Base-by-base conservation (phyloP, 371 early-diverging fungal species). In the Sporodiniella umbellata region DNA sequence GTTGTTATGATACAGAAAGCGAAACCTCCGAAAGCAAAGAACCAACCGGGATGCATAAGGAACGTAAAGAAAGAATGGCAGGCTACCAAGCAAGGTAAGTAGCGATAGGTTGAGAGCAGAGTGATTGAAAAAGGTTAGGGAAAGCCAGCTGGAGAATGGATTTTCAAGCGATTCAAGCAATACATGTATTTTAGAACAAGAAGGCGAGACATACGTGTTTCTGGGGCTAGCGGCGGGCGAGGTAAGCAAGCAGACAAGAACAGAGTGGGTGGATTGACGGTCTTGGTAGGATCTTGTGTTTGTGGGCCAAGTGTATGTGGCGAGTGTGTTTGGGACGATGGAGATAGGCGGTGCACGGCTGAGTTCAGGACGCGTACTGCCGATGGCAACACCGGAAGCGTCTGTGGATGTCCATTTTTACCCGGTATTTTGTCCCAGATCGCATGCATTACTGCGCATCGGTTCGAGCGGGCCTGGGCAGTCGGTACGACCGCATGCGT, bases 391-490 rank as follows among this genome's bases (percentile, higher is more conserved):
- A 26, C 19, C n/a, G 8, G 19, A 2, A 11, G 33, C 14, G 55
- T 54, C 30, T 6, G n/a, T 54, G 14, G 6, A 42, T 55, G 50
- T 72, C 44, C 7, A 63, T 42, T 57, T 78, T 55, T 63, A 74
- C 38, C 73, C 81, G 6, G 68, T 79, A 10, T 81, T 74, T 53
- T 84, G 86, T 14, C 81, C 85, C 0, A 72, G 64, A 26, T 73
- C 86, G 4, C 80, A 83, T 39, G 77, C 85, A 23, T 70, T 85
- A 10, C 59, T 80, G 21, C 68, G 68, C 11, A 62, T 85, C 30
- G 56, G 69, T 53, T 68, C 85, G 8, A 28, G n/a, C n/a, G 11
- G 14, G 30, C 14, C 31, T 56, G 23, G 56, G 54, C 11, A 19
- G 12, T 30, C 26, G 56, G 4, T 40, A 51, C 6, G 33, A 44